Conservation (phyloP, 202 grass and related monocot genomes). For the Saccharum hybrid region DNA sequence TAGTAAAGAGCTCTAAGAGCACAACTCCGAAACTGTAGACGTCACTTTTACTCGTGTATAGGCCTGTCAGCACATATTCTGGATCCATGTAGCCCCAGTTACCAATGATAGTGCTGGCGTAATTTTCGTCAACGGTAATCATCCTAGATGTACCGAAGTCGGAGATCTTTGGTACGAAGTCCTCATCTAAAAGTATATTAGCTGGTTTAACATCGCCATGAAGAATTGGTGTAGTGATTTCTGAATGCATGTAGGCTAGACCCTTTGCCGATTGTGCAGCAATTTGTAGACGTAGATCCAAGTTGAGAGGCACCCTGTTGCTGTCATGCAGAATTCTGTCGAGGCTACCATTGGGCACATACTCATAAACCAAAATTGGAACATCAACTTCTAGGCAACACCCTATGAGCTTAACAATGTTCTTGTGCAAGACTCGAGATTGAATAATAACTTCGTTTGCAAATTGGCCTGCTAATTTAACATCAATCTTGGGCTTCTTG, state of each 20-base stretch:
- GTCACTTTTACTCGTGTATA: conserved; percentile 17
- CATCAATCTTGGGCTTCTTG: conserved; percentile 23
- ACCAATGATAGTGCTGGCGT: not conserved
- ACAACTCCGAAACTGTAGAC: conserved; percentile 8
- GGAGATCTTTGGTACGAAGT: not conserved
- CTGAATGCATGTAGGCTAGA: not conserved
- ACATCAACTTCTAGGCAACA: conserved; percentile 31
- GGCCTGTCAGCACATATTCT: conserved; percentile 1
- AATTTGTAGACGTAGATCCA: not conserved
- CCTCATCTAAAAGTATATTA: conserved; percentile 17
- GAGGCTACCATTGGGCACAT: conserved; percentile 21
- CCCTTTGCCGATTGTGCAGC: conserved; percentile 15
- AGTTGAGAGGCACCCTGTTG: not conserved
- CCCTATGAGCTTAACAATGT: conserved; percentile 23
- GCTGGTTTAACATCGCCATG: conserved; percentile 32
- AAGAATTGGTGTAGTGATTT: not conserved
- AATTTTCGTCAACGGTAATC: not conserved
- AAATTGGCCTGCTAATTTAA: conserved; percentile 13
- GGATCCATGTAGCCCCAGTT: conserved; percentile 19
- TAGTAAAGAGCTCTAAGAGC: conserved; percentile 15
- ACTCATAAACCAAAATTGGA: conserved; percentile 23
- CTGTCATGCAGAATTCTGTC: not conserved
- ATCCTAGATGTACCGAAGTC: conserved; percentile 28
- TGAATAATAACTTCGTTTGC: conserved; percentile 18
- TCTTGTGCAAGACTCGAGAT: conserved; percentile 30